These are phyloP conservation scores for Penicillium sp. DNA, from an alignment of 2,329 filamentous ascomycete genomes.

Conservation along the genomic window DNA sequence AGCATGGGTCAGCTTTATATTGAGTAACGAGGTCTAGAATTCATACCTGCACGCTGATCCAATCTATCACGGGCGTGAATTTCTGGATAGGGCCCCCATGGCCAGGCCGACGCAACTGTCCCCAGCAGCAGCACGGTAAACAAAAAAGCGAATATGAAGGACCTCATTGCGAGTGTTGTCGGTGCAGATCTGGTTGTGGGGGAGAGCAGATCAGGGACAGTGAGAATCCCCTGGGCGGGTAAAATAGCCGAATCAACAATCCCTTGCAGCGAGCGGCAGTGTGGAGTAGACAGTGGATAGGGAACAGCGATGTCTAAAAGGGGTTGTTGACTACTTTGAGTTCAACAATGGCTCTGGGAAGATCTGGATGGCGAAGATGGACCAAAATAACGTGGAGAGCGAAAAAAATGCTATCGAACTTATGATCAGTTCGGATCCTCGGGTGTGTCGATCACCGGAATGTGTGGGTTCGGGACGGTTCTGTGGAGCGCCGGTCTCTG, in stretches of 20 bases:
- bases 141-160: constrained; percentile 29
- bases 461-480: constrained; percentile 5
- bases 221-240: constrained; percentile 9
- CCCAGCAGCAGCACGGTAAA: constrained; percentile 32
- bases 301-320: neutral
- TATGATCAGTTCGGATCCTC: constrained; percentile 11
- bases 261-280: constrained; percentile 13
- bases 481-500: neutral
- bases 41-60: constrained; percentile 27
- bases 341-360: neutral
- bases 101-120: constrained; percentile 29
- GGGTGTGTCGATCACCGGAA: constrained; percentile 16
- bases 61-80: constrained; percentile 17
- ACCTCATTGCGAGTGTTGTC: constrained; percentile 30
- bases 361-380: neutral
- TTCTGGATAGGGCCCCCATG: constrained; percentile 19
- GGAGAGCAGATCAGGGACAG: constrained; percentile 3
- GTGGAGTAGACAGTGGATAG: constrained; percentile 3
- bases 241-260: constrained; percentile 12
- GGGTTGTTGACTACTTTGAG: neutral
- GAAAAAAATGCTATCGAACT: constrained; percentile 10
- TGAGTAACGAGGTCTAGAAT: neutral
- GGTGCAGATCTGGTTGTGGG: constrained; percentile 2
- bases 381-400: constrained; percentile 6
- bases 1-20: constrained; percentile 4